These are phyloP conservation scores for Scedosporium aurantiacum DNA, from an alignment of 2,329 filamentous ascomycete species.

Conservation along the genomic window DNA sequence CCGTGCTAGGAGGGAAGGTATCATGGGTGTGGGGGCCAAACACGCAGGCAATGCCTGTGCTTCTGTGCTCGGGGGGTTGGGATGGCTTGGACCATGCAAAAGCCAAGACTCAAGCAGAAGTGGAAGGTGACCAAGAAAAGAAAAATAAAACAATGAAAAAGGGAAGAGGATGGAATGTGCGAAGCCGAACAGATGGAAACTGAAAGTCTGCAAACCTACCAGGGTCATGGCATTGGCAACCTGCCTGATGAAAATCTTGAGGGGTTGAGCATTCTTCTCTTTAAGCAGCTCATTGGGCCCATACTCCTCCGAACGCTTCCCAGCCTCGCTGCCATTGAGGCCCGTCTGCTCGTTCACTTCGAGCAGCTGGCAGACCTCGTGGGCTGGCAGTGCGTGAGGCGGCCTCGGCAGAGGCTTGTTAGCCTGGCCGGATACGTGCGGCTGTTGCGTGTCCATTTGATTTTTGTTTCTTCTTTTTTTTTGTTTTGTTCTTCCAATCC, in stretches of 20 bases:
- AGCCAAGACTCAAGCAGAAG: no score
- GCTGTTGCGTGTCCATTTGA: background rate
- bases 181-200: background rate
- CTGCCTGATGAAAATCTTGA: conserved; percentile 47
- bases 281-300: conserved; percentile 46
- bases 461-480: background rate
- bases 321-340: conserved; percentile 38
- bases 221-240: conserved; percentile 50
- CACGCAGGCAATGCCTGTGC: no score
- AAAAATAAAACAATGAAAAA: background rate
- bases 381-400: conserved; percentile 42
- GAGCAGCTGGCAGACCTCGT: conserved; percentile 40
- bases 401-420: conserved; percentile 36
- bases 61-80: background rate
- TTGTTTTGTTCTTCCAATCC: background rate
- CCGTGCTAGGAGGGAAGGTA: no score
- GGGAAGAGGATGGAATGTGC: background rate
- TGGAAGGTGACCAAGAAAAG: background rate
- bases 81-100: no score
- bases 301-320: conserved; percentile 37
- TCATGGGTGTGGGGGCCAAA: no score
- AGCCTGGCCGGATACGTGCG: conserved; percentile 22
- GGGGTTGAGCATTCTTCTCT: conserved; percentile 35
- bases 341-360: conserved; percentile 41
- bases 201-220: conserved; percentile 14